Base-by-base conservation (phyloP, 1,284 basidiomycete genomes). In the Apiotrichum veenhuisii region DNA sequence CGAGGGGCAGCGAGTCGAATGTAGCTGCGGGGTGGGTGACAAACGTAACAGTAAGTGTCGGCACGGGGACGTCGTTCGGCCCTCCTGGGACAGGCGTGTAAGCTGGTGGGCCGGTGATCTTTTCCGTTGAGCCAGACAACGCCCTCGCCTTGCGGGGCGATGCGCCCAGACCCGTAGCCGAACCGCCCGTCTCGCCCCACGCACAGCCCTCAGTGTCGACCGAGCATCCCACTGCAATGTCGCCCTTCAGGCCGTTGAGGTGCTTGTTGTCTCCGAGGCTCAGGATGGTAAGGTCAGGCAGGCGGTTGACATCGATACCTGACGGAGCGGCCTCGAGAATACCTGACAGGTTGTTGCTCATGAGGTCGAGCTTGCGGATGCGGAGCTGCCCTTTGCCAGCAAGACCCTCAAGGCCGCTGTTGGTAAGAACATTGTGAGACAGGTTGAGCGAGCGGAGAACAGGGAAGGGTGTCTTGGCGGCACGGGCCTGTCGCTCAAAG, bases 1-100 rank as follows among this genome's bases (percentile, higher is more conserved):
- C 55, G 15, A 76, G 63, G 17, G 73, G 73, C 36, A 69, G 65
- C 18, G 69, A 70, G 44, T 75, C 72, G 47, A 75, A 75, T 10
- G 71, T 72, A 7, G 70, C 71, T 0, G 73, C 73, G 3, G 73
- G 73, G 49, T 59, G 61, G 1, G 66, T 70, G 20, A 65, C 47
- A 57, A 70, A 75, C 2, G 67, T 55, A 11, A 71, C 12, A 0
- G 71, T 72, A n/a, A 62, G n/a, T 26, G 65, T 61, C 9, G 73
- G 68, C 17, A 61, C 49, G 5, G 72, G 71, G 0, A 68, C 46
- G 25, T 65, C 57, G n/a, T 43, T 56, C 1, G 61, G 55, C 2
- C 54, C 57, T 8, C 55, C 57, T 0, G 63, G 25, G 2, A 62
- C 37, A 1, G 59, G 57, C 11, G 54, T 44, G 45, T 57, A 61